Percentiles rank a stretch among this genome's conserved stretches.
These are phyloP conservation scores for Lumnitzera racemosa DNA, from an alignment of 345 rosid genomes.

Conservation along the genomic window DNA sequence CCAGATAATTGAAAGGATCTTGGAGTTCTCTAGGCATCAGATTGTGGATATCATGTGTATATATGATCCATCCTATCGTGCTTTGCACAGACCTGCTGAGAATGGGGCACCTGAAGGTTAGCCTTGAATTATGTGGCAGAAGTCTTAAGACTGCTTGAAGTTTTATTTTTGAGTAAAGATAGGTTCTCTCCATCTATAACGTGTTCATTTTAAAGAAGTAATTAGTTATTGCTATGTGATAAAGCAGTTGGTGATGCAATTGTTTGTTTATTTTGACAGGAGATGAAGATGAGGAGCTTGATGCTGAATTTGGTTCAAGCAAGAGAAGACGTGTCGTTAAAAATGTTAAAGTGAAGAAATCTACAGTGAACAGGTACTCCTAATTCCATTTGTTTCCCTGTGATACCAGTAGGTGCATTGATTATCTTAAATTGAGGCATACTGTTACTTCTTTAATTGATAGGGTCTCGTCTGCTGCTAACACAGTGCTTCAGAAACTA, in stretches of 20 bases:
- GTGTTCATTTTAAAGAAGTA: not conserved
- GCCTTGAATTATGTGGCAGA: constrained; percentile 7
- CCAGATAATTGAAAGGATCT: constrained; percentile 90
- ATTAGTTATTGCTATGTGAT: too few species aligned
- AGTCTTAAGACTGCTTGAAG: not conserved
- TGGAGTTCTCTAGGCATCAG: constrained; percentile 94
- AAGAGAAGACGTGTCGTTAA: constrained; percentile 66
- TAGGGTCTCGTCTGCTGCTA: constrained; percentile 87
- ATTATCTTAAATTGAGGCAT: constrained; percentile 3
- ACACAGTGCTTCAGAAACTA: constrained; percentile 76
- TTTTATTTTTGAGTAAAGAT: not conserved
- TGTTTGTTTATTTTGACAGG: constrained; percentile 32
- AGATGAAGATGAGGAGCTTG: constrained; percentile 85
- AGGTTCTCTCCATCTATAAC: not conserved
- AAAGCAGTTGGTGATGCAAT: not conserved
- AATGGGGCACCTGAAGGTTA: constrained; percentile 71
- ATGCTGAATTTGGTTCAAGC: constrained; percentile 64
- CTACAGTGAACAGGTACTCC: constrained; percentile 66
- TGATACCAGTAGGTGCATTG: constrained; percentile 6
- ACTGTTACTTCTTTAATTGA: constrained; percentile 21
- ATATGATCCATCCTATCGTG: constrained; percentile 86
- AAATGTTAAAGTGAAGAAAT: constrained; percentile 69
- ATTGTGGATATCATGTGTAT: constrained; percentile 81
- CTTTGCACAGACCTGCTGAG: constrained; percentile 71
- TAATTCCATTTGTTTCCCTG: constrained; percentile 14